Evolutionary conservation across 257 asterid species (phyloP).

Genomic region (Lycium barbarum): DNA sequence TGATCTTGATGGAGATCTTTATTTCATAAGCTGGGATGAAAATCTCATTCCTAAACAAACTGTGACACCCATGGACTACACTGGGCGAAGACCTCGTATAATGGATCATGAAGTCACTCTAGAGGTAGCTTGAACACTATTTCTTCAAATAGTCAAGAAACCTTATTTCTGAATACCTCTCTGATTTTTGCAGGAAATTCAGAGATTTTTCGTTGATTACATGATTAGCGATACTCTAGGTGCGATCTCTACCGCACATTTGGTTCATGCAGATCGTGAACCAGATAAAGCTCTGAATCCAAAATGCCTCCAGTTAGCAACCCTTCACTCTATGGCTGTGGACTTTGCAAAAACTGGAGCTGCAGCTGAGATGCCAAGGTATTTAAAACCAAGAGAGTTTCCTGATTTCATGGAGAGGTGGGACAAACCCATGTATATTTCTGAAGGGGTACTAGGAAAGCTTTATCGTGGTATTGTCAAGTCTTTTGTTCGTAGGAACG

Average conservation of each 20-base stretch:
- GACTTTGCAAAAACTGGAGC: constrained; percentile 94
- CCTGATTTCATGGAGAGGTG: constrained; percentile 96
- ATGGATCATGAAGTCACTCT: constrained; percentile 87
- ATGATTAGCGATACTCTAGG: constrained; percentile 88
- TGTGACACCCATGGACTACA: constrained; percentile 93
- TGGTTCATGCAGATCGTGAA: constrained; percentile 88
- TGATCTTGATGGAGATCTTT: constrained; percentile 95
- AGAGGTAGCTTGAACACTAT: constrained; percentile 56
- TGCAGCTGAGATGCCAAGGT: constrained; percentile 93
- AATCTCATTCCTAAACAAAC: constrained; percentile 67
- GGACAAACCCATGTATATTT: constrained; percentile 81
- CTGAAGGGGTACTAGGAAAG: constrained; percentile 74
- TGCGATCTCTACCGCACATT: constrained; percentile 83
- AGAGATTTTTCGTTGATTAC: constrained; percentile 85
- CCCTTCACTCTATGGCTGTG: constrained; percentile 97
- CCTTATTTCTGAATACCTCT: constrained; percentile 1
- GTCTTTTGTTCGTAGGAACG: constrained; percentile 36
- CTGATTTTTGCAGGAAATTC: constrained; percentile 74
- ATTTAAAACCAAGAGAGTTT: constrained; percentile 72
- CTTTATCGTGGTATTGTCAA: constrained; percentile 71
- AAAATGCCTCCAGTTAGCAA: constrained; percentile 85
- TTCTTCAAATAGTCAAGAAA: constrained; percentile 20
- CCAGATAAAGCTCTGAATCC: constrained; percentile 75
- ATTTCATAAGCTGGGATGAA: constrained; percentile 91
- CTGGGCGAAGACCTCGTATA: constrained; percentile 80